These are phyloP conservation scores for Trypanosomatidae sp. DNA, from an alignment of 208 protist genomes.

Conservation along the genomic window DNA sequence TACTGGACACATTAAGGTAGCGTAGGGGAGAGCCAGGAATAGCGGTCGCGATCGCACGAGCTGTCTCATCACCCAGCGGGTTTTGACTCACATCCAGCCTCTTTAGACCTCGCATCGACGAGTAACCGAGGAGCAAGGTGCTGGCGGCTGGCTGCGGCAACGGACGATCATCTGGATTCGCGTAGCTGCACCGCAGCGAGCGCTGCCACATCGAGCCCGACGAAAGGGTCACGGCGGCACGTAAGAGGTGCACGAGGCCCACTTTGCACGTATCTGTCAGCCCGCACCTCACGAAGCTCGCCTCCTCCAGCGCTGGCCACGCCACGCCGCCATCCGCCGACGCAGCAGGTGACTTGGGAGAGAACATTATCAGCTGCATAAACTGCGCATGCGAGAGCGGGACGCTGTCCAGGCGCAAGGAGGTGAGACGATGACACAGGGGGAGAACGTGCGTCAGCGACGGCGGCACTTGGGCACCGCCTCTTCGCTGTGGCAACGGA, in stretches of 20 bases:
- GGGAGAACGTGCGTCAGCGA: slow-evolving; percentile 43
- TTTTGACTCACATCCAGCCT: slow-evolving; percentile 63
- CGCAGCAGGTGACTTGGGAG: background rate
- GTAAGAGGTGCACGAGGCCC: slow-evolving; percentile 45
- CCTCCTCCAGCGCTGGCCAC: slow-evolving; percentile 53
- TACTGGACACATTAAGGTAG: slow-evolving; percentile 57
- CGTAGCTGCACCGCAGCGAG: slow-evolving; percentile 36
- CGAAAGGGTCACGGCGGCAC: slow-evolving; percentile 19
- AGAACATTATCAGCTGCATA: slow-evolving; percentile 21
- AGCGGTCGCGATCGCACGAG: slow-evolving; percentile 36
- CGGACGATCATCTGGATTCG: background rate
- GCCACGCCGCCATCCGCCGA: slow-evolving; percentile 7
- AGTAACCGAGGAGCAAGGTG: background rate
- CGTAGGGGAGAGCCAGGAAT: slow-evolving; percentile 46
- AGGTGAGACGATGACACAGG: slow-evolving; percentile 33
- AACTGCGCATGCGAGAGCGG: slow-evolving; percentile 37
- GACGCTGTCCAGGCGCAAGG: slow-evolving; percentile 41
- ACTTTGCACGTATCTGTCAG: slow-evolving; percentile 48
- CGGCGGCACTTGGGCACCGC: background rate
- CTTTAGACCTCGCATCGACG: slow-evolving; percentile 23
- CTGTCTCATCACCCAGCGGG: slow-evolving; percentile 48
- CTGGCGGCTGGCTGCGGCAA: background rate
- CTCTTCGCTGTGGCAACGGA: background rate
- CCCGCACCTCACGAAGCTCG: slow-evolving; percentile 56
- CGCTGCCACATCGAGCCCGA: slow-evolving; percentile 33